Evolutionary conservation across 2,329 filamentous ascomycete genomes (phyloP).

Genomic region (Venturia pyrina): DNA sequence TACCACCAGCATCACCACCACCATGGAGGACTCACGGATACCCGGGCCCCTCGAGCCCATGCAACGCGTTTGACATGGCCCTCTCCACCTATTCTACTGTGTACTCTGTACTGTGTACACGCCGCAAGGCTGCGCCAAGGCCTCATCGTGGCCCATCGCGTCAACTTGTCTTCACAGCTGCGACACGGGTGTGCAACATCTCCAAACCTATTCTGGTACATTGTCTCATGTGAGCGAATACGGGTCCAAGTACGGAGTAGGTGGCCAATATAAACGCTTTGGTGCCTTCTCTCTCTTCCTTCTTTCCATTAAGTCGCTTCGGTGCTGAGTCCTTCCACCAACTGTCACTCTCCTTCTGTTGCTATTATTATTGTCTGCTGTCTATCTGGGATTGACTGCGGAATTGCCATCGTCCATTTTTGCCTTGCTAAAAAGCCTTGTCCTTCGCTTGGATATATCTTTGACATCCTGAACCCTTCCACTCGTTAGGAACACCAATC

Average conservation of each 20-base stretch:
- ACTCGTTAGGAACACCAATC: not conserved
- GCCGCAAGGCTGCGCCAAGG: not conserved
- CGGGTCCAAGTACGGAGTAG: not conserved
- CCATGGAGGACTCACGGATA: not conserved
- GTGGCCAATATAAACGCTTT: slow-evolving; percentile 7
- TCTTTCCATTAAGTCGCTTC: not conserved
- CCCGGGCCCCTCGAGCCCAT: not conserved
- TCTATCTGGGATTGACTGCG: not conserved
- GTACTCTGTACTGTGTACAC: no score
- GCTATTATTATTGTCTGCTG: slow-evolving; percentile 2
- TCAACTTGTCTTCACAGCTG: not conserved
- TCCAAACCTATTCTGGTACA: not conserved
- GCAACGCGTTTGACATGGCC: not conserved
- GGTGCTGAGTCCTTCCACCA: not conserved
- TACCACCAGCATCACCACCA: no score
- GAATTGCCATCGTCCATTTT: not conserved
- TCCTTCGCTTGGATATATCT: not conserved
- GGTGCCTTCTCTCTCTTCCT: not conserved
- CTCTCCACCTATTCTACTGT: no score
- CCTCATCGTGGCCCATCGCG: not conserved
- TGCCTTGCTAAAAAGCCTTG: not conserved
- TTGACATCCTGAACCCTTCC: not conserved
- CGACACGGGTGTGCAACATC: not conserved
- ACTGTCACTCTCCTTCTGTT: not conserved
- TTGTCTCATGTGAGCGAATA: not conserved